A percentile compares a stretch with the other conserved stretches of the same genome.
These are phyloP conservation scores for Sechiopsis laciniata DNA, from an alignment of 306 rosid genomes.

Conservation along the genomic window DNA sequence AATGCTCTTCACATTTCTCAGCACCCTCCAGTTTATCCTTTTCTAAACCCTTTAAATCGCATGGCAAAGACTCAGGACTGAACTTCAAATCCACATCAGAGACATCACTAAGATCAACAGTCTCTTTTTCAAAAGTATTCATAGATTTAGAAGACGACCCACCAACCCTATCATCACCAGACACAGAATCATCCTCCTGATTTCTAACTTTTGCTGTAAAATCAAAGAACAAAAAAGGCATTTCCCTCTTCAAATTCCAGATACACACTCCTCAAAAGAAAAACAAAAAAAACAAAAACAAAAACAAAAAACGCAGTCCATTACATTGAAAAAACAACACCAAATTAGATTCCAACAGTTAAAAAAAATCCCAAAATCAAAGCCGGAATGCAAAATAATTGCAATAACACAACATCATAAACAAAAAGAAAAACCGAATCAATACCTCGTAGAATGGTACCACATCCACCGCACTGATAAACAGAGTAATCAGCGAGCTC, in stretches of 20 bases:
- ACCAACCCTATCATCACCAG: slow-evolving; percentile 49
- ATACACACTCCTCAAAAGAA: no score
- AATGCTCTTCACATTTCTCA: slow-evolving; percentile 31
- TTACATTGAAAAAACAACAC: no score
- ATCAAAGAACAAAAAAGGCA: background rate
- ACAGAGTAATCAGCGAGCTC: slow-evolving; percentile 81
- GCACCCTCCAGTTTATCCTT: slow-evolving; percentile 29
- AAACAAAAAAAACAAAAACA: no score
- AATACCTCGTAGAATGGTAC: slow-evolving; percentile 79
- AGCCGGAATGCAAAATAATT: background rate
- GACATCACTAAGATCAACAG: slow-evolving; percentile 39
- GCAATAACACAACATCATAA: background rate
- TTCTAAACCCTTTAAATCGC: slow-evolving; percentile 28
- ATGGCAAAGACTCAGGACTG: slow-evolving; percentile 29
- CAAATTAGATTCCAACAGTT: background rate
- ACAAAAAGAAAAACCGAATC: background rate
- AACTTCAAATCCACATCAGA: slow-evolving; percentile 51
- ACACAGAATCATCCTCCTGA: slow-evolving; percentile 35
- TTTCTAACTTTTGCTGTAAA: slow-evolving; percentile 60
- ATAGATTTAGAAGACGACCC: slow-evolving; percentile 42
- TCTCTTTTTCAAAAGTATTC: slow-evolving; percentile 43
- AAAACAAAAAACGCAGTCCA: no score
- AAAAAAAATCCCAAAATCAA: background rate
- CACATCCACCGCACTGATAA: slow-evolving; percentile 92
- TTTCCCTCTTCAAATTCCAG: slow-evolving; percentile 5